Conservation (phyloP, 345 rosid species). For the Rhodamnia rubescens region DNA sequence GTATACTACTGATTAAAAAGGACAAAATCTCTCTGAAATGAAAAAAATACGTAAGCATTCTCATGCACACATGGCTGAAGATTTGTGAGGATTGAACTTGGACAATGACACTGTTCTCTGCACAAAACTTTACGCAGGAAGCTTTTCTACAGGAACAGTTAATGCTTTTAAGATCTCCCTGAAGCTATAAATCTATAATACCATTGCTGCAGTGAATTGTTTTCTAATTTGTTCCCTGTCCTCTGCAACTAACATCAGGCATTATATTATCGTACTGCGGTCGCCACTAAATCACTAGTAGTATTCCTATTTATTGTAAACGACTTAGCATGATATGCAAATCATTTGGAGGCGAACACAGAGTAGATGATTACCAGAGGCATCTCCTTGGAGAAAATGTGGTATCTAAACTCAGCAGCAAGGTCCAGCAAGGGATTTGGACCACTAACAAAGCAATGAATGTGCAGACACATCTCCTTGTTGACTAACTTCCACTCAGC, state of each 20-base stretch:
- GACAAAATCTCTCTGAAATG: not conserved
- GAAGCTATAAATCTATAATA: not conserved
- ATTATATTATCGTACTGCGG: not conserved
- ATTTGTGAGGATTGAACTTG: not conserved
- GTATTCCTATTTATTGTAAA: not conserved
- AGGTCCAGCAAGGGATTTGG: constrained; percentile 54
- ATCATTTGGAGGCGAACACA: not conserved
- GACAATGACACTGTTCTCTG: not conserved
- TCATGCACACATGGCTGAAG: not conserved
- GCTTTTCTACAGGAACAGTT: not conserved
- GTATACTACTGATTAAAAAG: not conserved
- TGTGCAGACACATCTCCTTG: constrained; percentile 44
- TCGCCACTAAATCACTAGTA: not conserved
- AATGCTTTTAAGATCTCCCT: not conserved
- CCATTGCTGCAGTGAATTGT: not conserved
- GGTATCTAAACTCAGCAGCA: constrained; percentile 85
- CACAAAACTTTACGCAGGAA: not conserved
- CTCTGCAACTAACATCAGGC: not conserved
- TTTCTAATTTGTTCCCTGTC: not conserved
- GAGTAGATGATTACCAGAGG: constrained; percentile 52
- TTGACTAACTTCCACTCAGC: constrained; percentile 86
- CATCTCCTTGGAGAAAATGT: constrained; percentile 82
- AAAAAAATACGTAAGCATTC: not conserved
- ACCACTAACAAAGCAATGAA: constrained; percentile 81
- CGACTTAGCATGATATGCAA: not conserved